Conservation (phyloP, 495 filamentous ascomycete genomes). For the Hamigera avellanea region DNA sequence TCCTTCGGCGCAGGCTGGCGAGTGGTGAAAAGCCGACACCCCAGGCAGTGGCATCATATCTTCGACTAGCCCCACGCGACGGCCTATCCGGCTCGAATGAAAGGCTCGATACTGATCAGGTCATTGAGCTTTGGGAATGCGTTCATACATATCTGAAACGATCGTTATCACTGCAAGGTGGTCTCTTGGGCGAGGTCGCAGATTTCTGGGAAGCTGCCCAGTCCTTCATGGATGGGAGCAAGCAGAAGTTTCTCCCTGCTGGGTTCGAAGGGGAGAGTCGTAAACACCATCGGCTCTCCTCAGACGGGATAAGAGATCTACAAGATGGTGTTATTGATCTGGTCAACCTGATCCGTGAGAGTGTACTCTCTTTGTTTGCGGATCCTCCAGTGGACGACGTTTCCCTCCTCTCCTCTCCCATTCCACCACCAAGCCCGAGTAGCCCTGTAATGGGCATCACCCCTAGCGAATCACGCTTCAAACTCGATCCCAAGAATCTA, state of each 20-base stretch:
- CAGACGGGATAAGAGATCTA: constrained; percentile 56
- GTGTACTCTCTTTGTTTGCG: constrained; percentile 69
- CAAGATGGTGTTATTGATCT: constrained; percentile 71
- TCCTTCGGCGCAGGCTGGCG: constrained; percentile 69
- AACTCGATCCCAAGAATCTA: constrained; percentile 61
- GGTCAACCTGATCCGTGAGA: constrained; percentile 68
- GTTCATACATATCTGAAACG: constrained; percentile 56
- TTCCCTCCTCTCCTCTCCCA: constrained; percentile 68
- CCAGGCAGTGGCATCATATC: constrained; percentile 55
- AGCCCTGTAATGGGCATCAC: constrained; percentile 46
- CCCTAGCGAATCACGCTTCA: constrained; percentile 57
- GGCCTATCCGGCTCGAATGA: constrained; percentile 40
- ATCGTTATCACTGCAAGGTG: constrained; percentile 58
- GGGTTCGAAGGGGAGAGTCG: constrained; percentile 78
- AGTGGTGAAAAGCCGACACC: constrained; percentile 57
- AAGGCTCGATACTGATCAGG: constrained; percentile 57
- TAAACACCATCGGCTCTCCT: constrained; percentile 71
- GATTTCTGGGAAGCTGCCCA: constrained; percentile 91
- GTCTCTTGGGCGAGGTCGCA: constrained; percentile 76
- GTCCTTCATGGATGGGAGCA: constrained; percentile 79
- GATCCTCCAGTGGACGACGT: constrained; percentile 86
- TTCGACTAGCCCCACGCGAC: constrained; percentile 58
- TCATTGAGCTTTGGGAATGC: constrained; percentile 85
- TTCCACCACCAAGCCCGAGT: constrained; percentile 58
- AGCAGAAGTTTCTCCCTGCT: constrained; percentile 66